Evolutionary conservation across 108 stramenopile species (phyloP), one percentile per base, ranked within the genome.

Genomic region (Pelagomonas calceolata): DNA sequence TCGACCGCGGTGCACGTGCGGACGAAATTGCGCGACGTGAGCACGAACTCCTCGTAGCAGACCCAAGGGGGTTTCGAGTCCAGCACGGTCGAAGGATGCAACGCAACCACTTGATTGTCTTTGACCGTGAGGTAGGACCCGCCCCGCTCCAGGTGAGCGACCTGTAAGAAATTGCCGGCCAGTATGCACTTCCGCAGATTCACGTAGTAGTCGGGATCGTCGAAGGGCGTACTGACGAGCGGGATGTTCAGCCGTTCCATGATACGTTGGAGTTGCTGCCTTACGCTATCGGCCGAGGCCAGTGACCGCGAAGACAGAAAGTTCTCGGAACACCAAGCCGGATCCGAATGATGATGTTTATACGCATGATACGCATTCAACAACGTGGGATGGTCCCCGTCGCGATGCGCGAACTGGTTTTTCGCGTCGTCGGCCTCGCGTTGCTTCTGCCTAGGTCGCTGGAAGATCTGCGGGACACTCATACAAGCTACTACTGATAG

Each of bases 311-410:
- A 87, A 77, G 92, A 93, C 77, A 99, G 85, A 74, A 95, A 99
- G 76, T 99, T 98, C 69, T 98, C 92, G 88, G 91, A 97, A 78
- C 95, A 96, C 97, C 97, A 99, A 70, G 95, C 83, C 73, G 93
- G 95, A 68, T 82, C 79, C 0, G 92, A 92, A 37, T 78, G 83
- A 18, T 83, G 70, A 30, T 95, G 92, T 65, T 91, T 85, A 80
- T 97, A 99, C 37, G 91, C 91, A 63, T 90, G 85, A 72, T 89
- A 94, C n/a, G 91, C 97, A 80, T 95, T 94, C 44, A 99, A 85
- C 66, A 99, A 73, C 31, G 96, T 97, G 63, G 95, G 79, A 75
- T 98, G 97, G 84, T 99, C 98, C 51, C 95, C 95, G 45, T 97
- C 95, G 16, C 79, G 71, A 76, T 97, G 91, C 0, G 90, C 79